Base-by-base conservation (phyloP, 2,329 filamentous ascomycete genomes). In the Myriosclerotinia curreyana region DNA sequence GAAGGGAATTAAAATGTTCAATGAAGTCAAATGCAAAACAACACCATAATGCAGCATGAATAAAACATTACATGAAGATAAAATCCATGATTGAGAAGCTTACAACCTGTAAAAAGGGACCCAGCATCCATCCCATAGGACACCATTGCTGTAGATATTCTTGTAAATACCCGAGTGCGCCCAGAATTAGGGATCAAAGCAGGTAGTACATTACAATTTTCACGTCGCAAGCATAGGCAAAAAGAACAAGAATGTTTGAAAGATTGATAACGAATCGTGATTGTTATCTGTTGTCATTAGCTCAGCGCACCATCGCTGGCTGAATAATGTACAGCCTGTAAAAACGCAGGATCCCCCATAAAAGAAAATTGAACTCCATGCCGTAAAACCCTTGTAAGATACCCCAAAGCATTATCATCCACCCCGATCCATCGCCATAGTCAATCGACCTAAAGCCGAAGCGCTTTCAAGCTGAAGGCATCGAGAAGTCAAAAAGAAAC, bases 281-380 rank as follows among this genome's bases (percentile, higher is more conserved):
- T 64, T 64, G 53, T 68, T 67, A 66, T 66, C 59, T 60, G 34
- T 55, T 42, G 65, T 55, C 59, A 61, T 54, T 61, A 62, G 60
- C 70, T 74, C 72, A 72, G 72, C 67, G 71, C 71, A 69, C 70
- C 52, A 64, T 68, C 72, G 67, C 72, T 72, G 69, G 69, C 67
- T 64, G 62, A 63, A 67, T 72, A 72, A 69, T 72, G 65, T 73
- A 72, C 71, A 73, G 66, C 70, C 66, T 67, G 48, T 64, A 60
- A 53, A 44, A 64, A 55, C 34, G 36, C 34, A 59, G 44, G 40
- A 54, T 64, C 60, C 60, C 60, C 42, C 28, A 59, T 58, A 54
- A 67, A 67, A 67, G 65, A 49, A 48, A 63, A 65, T 60, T 66
- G 56, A 72, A 72, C 70, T 69, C 71, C 70, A 67, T 68, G 66